These are phyloP conservation scores for Leishmania mexicana DNA, from an alignment of 208 protist genomes.

Conservation along the genomic window DNA sequence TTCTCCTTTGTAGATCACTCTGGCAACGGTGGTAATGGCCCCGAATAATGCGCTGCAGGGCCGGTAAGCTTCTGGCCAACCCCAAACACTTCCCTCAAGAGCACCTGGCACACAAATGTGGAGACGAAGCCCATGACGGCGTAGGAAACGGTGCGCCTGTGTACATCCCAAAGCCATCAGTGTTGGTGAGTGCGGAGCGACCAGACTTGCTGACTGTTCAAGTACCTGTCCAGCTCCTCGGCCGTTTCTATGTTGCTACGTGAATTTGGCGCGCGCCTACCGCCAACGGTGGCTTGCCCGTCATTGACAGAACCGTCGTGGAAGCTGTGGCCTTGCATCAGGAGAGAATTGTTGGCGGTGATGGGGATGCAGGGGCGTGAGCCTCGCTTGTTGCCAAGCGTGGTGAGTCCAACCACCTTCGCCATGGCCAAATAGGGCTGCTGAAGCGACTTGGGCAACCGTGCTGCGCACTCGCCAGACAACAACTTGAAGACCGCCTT, in stretches of 20 bases:
- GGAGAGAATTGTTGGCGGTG: conserved; percentile 35
- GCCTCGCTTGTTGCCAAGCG: conserved; percentile 40
- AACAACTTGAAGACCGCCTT: conserved; percentile 50
- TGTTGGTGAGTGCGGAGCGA: conserved; percentile 64
- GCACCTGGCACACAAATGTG: conserved; percentile 43
- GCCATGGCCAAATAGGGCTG: conserved; percentile 36
- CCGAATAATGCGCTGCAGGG: not conserved
- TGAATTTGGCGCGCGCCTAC: not conserved
- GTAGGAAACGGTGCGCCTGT: conserved; percentile 56
- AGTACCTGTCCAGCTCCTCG: conserved; percentile 42
- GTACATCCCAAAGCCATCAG: conserved; percentile 79
- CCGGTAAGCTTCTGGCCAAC: not conserved
- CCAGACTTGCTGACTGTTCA: conserved; percentile 48
- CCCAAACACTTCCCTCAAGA: conserved; percentile 41
- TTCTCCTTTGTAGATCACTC: not conserved
- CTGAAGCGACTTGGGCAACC: conserved; percentile 28
- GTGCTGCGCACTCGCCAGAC: conserved; percentile 25
- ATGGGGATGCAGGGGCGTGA: conserved; percentile 21
- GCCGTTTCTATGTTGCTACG: conserved; percentile 15
- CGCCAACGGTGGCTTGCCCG: not conserved
- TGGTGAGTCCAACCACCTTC: conserved; percentile 29
- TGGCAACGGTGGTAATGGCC: not conserved
- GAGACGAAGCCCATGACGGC: conserved; percentile 45
- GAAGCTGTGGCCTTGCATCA: conserved; percentile 16
- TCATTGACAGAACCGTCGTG: not conserved